Evolutionary conservation across 2,329 filamentous ascomycete genomes (phyloP).

Genomic region (Penicillium sp.): DNA sequence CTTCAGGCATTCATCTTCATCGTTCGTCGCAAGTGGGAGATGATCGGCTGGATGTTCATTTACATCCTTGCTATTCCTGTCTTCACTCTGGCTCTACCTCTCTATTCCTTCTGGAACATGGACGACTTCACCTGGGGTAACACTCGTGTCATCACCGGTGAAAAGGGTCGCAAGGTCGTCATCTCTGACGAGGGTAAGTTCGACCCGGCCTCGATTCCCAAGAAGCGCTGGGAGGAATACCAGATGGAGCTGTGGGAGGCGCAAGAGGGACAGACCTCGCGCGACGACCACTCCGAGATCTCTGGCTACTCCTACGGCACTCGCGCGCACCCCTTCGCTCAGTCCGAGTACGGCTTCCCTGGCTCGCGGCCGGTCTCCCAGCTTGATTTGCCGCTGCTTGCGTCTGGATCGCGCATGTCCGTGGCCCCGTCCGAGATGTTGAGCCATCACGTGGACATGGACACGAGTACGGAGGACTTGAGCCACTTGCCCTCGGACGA

Average conservation of each 20-base stretch:
- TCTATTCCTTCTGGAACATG: slow-evolving; percentile 99
- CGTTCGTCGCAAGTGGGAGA: slow-evolving; percentile 94
- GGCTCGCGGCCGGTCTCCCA: slow-evolving; percentile 63
- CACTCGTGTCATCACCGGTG: slow-evolving; percentile 93
- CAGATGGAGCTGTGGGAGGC: slow-evolving; percentile 97
- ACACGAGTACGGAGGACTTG: slow-evolving; percentile 75
- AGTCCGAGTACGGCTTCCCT: slow-evolving; percentile 72
- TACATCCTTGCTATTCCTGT: slow-evolving; percentile 90
- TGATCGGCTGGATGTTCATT: slow-evolving; percentile 99
- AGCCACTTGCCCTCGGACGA: slow-evolving; percentile 82
- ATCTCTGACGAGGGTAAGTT: slow-evolving; percentile 98
- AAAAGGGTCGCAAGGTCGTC: slow-evolving; percentile 87
- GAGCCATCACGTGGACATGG: slow-evolving; percentile 67
- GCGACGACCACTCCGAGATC: slow-evolving; percentile 79
- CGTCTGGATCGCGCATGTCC: slow-evolving; percentile 70
- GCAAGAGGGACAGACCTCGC: slow-evolving; percentile 89
- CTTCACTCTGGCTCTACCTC: slow-evolving; percentile 83
- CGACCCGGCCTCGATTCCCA: slow-evolving; percentile 86
- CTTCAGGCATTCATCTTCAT: slow-evolving; percentile 97
- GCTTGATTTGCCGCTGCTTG: slow-evolving; percentile 54
- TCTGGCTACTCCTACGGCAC: slow-evolving; percentile 96
- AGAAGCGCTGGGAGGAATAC: slow-evolving; percentile 99
- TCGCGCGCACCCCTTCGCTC: slow-evolving; percentile 65
- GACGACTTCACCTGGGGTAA: slow-evolving; percentile 99
- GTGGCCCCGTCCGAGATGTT: slow-evolving; percentile 73